Evolutionary conservation across 2,329 filamentous ascomycete genomes (phyloP).

Genomic region (Diaporthe helianthi): DNA sequence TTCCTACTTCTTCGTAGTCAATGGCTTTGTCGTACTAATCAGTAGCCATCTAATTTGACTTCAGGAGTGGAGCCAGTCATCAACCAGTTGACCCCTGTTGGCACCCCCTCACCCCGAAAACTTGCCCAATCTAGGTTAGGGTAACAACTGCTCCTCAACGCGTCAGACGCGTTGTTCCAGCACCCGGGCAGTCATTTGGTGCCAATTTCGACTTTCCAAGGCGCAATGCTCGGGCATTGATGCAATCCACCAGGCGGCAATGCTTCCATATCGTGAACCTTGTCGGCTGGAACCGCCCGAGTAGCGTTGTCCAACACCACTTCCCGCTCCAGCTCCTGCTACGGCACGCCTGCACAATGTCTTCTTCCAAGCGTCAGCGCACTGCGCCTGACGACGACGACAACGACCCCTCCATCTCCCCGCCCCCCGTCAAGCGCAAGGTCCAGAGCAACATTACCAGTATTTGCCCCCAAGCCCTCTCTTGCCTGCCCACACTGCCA

Average conservation of each 20-base stretch:
- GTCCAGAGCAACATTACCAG: slow-evolving; percentile 60
- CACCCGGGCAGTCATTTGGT: too few relatives aligned
- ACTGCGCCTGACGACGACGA: slow-evolving; percentile 31
- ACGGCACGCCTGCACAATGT: slow-evolving; percentile 19
- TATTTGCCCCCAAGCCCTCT: slow-evolving; percentile 42
- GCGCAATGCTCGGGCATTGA: neutral
- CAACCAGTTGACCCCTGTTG: neutral
- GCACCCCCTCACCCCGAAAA: too few relatives aligned
- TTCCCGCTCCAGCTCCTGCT: neutral
- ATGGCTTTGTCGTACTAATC: neutral
- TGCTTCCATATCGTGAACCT: neutral
- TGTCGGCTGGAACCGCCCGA: neutral
- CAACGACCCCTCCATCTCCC: slow-evolving; percentile 55
- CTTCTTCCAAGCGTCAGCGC: slow-evolving; percentile 37
- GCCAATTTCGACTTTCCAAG: too few relatives aligned
- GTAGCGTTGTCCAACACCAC: neutral
- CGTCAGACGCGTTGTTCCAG: slow-evolving; percentile 7
- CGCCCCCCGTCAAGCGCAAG: slow-evolving; percentile 60
- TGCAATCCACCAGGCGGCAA: neutral
- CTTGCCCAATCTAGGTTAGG: neutral
- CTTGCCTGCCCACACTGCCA: too few relatives aligned
- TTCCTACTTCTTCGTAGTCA: too few relatives aligned
- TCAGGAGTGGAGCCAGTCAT: neutral
- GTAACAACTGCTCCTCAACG: neutral
- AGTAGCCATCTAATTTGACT: neutral